Percentiles rank a stretch among this genome's conserved stretches.
phyloP scores from a whole-genome alignment of 139 green algal genomes.

The Micractinium conductrix region DNA sequence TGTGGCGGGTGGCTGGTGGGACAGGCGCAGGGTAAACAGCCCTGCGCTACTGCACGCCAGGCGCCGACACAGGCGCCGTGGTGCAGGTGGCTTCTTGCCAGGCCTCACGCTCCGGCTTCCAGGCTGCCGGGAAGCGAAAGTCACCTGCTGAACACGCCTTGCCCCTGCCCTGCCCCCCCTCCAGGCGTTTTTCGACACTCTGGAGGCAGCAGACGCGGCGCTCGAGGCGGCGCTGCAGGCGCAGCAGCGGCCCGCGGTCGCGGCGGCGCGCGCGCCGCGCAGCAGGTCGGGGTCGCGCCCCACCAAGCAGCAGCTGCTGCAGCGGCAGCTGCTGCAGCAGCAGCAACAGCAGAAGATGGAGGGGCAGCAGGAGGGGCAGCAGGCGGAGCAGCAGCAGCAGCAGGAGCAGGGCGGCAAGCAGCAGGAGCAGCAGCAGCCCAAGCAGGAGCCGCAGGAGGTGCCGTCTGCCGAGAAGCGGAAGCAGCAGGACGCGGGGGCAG shows the following conservation, averaged over 20 bases:
- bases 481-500: neutral
- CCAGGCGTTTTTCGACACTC: slow-evolving; percentile 51
- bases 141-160: too few relatives aligned
- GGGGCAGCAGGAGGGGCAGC: neutral
- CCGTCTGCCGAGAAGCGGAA: neutral
- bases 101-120: too few relatives aligned
- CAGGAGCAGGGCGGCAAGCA: neutral
- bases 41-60: too few relatives aligned
- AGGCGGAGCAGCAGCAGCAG: neutral
- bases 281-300: neutral
- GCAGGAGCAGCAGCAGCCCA: neutral
- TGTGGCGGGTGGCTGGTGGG: too few relatives aligned
- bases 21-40: too few relatives aligned
- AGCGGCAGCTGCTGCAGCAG: neutral
- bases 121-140: too few relatives aligned
- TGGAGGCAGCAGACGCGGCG: slow-evolving; percentile 27
- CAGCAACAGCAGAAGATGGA: neutral
- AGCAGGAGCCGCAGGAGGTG: neutral
- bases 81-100: too few relatives aligned
- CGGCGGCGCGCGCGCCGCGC: neutral
- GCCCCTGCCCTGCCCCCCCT: too few relatives aligned
- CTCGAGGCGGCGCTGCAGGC: slow-evolving; percentile 32
- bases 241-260: neutral
- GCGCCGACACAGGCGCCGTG: too few relatives aligned
- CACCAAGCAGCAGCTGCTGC: neutral